These are phyloP conservation scores for Cryphonectria radicalis DNA, from an alignment of 2,329 filamentous ascomycete genomes.

Conservation along the genomic window DNA sequence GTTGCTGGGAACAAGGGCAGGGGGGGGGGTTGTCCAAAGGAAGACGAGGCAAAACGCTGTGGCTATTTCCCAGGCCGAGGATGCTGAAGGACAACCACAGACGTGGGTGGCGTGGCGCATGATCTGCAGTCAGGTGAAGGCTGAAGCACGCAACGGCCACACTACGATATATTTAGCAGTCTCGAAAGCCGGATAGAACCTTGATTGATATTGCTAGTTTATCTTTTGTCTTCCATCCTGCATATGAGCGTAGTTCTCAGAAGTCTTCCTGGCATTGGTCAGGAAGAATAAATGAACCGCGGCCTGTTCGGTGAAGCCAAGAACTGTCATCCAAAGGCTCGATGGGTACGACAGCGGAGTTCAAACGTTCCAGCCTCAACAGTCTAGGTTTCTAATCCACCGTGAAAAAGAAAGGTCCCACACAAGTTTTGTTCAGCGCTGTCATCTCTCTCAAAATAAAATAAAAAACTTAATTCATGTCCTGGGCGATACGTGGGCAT, in stretches of 20 bases:
- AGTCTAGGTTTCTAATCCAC: not conserved
- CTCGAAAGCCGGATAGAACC: not conserved
- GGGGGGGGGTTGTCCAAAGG: not conserved
- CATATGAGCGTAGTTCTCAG: no score
- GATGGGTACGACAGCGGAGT: not conserved
- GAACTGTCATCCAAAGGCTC: not conserved
- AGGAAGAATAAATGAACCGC: not conserved
- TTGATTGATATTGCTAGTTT: not conserved
- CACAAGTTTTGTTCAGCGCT: not conserved
- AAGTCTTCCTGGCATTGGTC: not conserved
- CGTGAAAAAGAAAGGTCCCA: not conserved
- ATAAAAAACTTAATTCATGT: not conserved
- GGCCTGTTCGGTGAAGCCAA: not conserved
- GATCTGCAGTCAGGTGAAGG: slow-evolving; percentile 6
- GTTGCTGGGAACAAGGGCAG: slow-evolving; percentile 12
- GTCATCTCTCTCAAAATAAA: not conserved
- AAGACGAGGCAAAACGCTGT: not conserved
- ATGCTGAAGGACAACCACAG: not conserved
- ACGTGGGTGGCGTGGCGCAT: not conserved
- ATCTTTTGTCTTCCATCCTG: no score
- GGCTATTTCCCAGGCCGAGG: not conserved
- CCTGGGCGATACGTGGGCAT: not conserved
- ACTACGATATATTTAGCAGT: not conserved
- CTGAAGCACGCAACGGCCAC: not conserved
- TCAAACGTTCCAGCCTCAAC: not conserved